Percentiles rank a stretch among this genome's conserved stretches.
These are phyloP conservation scores for Phlyctochytrium planicorne DNA, from an alignment of 192 early-diverging fungal species.

Conservation along the genomic window DNA sequence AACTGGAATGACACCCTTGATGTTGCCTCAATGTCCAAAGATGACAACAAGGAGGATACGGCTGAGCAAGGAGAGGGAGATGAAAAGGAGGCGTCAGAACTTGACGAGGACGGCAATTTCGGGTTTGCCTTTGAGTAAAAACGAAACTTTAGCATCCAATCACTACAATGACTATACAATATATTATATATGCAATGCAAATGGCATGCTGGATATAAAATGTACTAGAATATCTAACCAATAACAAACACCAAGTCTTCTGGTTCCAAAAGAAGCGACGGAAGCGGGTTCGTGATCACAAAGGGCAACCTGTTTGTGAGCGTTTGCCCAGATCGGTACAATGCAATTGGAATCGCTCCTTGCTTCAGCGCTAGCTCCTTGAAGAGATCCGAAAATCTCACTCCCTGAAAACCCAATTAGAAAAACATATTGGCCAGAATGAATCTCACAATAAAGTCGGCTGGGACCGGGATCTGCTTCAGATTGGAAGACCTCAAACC, in stretches of 20 bases:
- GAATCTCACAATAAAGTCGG: conserved; percentile 35
- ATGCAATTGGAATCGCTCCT: conserved; percentile 57
- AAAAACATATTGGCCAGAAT: background rate
- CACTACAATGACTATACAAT: too few species aligned
- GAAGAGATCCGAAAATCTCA: conserved; percentile 53
- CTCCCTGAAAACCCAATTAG: conserved; percentile 14
- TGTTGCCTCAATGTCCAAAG: too few species aligned
- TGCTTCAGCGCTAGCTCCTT: conserved; percentile 46
- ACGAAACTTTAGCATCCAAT: too few species aligned
- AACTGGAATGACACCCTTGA: too few species aligned
- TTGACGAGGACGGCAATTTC: too few species aligned
- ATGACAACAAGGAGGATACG: too few species aligned
- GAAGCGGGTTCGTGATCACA: conserved; percentile 69
- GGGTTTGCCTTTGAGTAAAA: too few species aligned
- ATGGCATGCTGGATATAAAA: too few species aligned
- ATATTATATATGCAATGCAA: too few species aligned
- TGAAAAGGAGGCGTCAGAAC: too few species aligned
- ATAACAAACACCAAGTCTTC: conserved; percentile 62
- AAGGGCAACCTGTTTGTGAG: conserved; percentile 62
- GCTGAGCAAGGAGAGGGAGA: too few species aligned
- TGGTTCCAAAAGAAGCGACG: conserved; percentile 48
- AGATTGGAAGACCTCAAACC: conserved; percentile 35
- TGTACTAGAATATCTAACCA: too few species aligned
- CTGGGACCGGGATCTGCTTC: conserved; percentile 42
- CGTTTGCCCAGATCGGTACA: conserved; percentile 23